Percentiles rank a stretch among this genome's conserved stretches.
Conservation (phyloP, 2,329 filamentous ascomycete species). For the Diaporthe vexans region DNA sequence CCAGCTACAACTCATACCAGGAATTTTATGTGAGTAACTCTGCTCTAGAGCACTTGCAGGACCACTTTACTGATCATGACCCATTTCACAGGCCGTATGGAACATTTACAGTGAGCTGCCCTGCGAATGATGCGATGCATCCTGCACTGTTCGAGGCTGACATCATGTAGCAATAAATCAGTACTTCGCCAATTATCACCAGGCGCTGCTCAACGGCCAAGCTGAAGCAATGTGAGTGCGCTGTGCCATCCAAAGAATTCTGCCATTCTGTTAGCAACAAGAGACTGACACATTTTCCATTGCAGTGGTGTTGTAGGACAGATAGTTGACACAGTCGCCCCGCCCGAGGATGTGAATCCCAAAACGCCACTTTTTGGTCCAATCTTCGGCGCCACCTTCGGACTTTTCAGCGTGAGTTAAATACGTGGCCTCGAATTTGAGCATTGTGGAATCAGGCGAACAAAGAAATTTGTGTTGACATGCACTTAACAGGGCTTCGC, state of each 20-base stretch:
- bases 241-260: not conserved
- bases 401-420: constrained; percentile 3
- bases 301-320: constrained; percentile 13
- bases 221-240: constrained; percentile 24
- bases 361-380: constrained; percentile 24
- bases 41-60: not conserved
- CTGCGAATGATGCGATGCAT: not conserved
- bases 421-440: not conserved
- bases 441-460: fast-evolving
- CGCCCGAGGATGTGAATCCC: not conserved
- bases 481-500: not conserved
- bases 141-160: not conserved
- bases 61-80: not conserved
- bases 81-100: not conserved
- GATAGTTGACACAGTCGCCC: not conserved
- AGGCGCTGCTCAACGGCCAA: constrained; percentile 23
- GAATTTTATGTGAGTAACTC: not conserved
- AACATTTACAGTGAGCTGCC: constrained; percentile 15
- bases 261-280: too few species aligned
- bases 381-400: constrained; percentile 17
- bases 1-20: constrained; percentile 4
- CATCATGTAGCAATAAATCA: not conserved
- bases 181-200: constrained; percentile 25
- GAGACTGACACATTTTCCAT: not conserved
- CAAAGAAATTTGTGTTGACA: not conserved